Conservation (phyloP, 1,284 basidiomycete species). For the Mixia osmundae region DNA sequence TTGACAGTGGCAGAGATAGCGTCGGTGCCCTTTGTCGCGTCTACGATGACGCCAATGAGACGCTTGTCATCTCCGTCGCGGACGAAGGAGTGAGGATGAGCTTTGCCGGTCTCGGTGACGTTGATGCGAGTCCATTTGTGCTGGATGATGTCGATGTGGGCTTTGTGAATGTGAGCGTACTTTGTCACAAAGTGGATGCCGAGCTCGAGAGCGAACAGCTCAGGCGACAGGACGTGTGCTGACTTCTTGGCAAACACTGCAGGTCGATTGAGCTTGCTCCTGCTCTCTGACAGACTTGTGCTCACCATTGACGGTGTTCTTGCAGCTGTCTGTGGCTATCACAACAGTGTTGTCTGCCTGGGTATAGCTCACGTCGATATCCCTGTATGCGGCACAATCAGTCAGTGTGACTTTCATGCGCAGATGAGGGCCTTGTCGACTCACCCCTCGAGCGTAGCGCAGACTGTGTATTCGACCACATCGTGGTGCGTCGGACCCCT, state of each 20-base stretch:
- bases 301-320: constrained; percentile 75
- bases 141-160: constrained; percentile 50
- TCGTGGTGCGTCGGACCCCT: constrained; percentile 30
- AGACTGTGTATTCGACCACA: constrained; percentile 58
- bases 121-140: constrained; percentile 66
- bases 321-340: constrained; percentile 73
- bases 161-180: constrained; percentile 37
- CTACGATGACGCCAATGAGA: constrained; percentile 38
- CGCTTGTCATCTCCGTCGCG: constrained; percentile 79
- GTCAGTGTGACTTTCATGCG: not conserved
- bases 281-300: constrained; percentile 15
- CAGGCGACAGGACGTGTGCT: constrained; percentile 54
- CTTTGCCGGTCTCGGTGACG: constrained; percentile 26
- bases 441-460: constrained; percentile 46
- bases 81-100: constrained; percentile 59
- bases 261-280: constrained; percentile 18
- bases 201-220: constrained; percentile 67
- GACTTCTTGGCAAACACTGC: constrained; percentile 59
- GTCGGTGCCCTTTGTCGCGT: constrained; percentile 13
- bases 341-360: constrained; percentile 59
- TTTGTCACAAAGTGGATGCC: constrained; percentile 60
- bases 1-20: constrained; percentile 33
- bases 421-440: not conserved
- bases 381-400: constrained; percentile 11
- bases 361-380: constrained; percentile 50